Evolutionary conservation across 2,329 filamentous ascomycete species (phyloP).

Genomic region (Colletotrichum godetiae): DNA sequence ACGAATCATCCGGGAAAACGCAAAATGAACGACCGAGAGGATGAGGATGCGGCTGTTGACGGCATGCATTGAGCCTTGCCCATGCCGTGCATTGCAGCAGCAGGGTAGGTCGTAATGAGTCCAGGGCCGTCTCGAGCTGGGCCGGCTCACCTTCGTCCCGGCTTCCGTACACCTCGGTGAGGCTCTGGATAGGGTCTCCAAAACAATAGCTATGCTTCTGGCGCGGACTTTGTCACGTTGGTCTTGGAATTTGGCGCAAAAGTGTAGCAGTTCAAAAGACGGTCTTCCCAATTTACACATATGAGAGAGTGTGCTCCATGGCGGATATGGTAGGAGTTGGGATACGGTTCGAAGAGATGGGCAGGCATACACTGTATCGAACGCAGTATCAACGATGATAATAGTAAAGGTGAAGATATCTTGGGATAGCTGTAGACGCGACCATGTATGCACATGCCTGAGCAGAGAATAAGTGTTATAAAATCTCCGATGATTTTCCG

Average conservation of each 20-base stretch:
- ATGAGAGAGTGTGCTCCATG: neutral
- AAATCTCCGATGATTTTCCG: constrained; percentile 12
- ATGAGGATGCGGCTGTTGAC: constrained; percentile 34
- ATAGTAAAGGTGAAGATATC: neutral
- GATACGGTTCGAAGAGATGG: neutral
- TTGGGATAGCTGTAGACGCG: neutral
- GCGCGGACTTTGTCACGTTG: neutral
- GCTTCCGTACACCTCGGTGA: constrained; percentile 32
- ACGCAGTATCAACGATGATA: neutral
- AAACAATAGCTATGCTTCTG: neutral
- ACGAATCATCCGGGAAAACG: constrained; percentile 59
- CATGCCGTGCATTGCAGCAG: constrained; percentile 26
- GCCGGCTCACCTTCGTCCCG: constrained; percentile 33
- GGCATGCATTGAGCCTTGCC: constrained; percentile 26
- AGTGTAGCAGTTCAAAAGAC: neutral
- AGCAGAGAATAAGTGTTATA: neutral
- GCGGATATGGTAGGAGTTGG: neutral
- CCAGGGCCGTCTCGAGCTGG: constrained; percentile 3
- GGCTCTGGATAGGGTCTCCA: neutral
- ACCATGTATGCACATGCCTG: constrained; percentile 3
- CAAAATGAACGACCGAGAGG: constrained; percentile 60
- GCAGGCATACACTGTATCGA: neutral
- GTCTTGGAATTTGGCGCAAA: neutral
- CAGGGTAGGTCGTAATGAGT: constrained; percentile 14
- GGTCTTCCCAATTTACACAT: neutral